Base-by-base conservation (phyloP, 2,329 filamentous ascomycete genomes). In the Penicillium polonicum region DNA sequence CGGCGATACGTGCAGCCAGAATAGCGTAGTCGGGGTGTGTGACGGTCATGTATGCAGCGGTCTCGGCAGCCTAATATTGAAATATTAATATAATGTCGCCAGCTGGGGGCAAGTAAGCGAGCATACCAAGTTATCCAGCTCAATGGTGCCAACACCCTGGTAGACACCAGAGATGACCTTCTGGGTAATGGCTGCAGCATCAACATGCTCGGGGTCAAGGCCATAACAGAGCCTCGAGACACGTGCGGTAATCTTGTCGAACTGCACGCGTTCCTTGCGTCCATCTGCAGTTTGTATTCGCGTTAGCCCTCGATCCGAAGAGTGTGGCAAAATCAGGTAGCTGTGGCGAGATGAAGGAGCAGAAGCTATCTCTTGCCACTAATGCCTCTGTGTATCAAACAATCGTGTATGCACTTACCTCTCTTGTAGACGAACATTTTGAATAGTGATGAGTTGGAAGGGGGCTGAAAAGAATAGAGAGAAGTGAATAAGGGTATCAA, bases 111-210 rank as follows among this genome's bases (percentile, higher is more conserved):
- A 27, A 15, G 4, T 2, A 21, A 21, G 19, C 4, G 19, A 36
- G 53, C 90, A 80, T 83, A 97, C 93, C 76, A 99, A 81, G 80
- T 99, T 95, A 72, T 99, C 94, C 57, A 99, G 85, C 80, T 99
- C 92, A 62, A 96, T 85, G 45, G 94, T 99, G 46, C 91, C 97
- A 53, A 99, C 94, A 76, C 94, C 94, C 72, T 96, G 92, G 78
- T 99, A 99, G 66, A 99, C 94, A 82, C 94, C 94, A 72, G 93
- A 96, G 76, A 99, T 99, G 78, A 99, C 94, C 80, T 97, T 99
- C 81, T 96, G 92, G 59, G 94, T 99, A 75, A 99, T 99, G 72
- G 93, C 92, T 65, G 95, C 94, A 56, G 94, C 91, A 80, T 99
- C 94, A 71, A 99, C 91, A 82, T 99, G 94, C 68, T 90, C 93